Evolutionary conservation across 2,329 filamentous ascomycete species (phyloP), one percentile per base, ranked within the genome.

Genomic region (Clarireedia paspali): DNA sequence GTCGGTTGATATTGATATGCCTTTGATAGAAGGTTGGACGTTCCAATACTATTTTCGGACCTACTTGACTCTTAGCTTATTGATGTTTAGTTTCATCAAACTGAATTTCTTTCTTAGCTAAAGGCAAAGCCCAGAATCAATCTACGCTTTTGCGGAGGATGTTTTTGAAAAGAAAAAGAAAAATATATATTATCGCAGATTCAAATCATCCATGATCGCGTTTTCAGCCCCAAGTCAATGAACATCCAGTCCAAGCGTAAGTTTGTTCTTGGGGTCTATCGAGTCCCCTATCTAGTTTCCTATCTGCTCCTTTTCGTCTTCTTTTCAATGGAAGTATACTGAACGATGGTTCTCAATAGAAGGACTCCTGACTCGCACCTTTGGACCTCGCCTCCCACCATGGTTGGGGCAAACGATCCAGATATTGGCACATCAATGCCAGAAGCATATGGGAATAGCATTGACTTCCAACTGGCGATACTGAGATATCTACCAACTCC

Each of bases 391-490:
- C 14, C n/a, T 45, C 9, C 12, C 20, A 47, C 15, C 42, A 53
- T 38, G 9, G 42, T 17, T 24, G 23, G 9, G 10, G 12, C 23
- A 39, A 20, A 36, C 20, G 5, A 38, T 47, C 23, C 7, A 15
- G 15, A 7, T 49, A 14, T 5, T n/a, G 39, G 15, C 9, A 14
- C 4, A 6, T 17, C 39, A 42, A n/a, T 24, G 34, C 45, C 24
- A 24, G 45, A 15, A 24, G 6, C 17, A 10, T 39, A 15, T 9
- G 36, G 14, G 10, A 36, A 5, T 14, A n/a, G 42, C 36, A 55
- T 62, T 20, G 59, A 63, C 26, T 44, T 65, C 12, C 60, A 64
- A 52, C 46, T 64, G 6, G 55, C 61, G 15, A 59, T 60, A 40
- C 58, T 65, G 6, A 57, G 56, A 42, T 36, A 57, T 24, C 40